Evolutionary conservation across 139 green algal species (phyloP).

Genomic region (Micromonas commoda): DNA sequence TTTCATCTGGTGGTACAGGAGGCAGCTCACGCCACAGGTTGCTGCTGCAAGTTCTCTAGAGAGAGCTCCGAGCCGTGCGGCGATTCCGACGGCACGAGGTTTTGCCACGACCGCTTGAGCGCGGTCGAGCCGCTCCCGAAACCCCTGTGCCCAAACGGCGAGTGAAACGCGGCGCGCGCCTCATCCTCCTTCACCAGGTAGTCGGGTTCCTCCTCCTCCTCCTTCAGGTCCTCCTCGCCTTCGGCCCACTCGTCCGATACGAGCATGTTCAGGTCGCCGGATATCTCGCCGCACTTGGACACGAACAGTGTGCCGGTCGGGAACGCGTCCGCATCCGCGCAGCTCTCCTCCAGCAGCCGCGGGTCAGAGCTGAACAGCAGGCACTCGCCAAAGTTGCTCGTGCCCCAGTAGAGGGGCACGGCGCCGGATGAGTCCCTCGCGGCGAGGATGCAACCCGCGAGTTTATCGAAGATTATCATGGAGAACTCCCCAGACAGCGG

Average conservation of each 20-base stretch:
- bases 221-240: neutral
- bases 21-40: no score
- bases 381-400: neutral
- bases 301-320: neutral
- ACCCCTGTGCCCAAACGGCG: neutral
- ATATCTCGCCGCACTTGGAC: neutral
- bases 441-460: neutral
- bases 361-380: neutral
- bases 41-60: no score
- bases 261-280: neutral
- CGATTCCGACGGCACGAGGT: no score
- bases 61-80: no score
- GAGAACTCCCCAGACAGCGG: neutral
- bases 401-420: neutral
- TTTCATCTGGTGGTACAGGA: no score
- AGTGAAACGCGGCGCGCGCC: neutral
- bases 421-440: neutral
- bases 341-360: neutral
- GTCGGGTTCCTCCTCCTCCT: neutral
- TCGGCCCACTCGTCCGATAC: neutral
- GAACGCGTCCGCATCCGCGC: neutral
- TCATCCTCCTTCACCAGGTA: neutral
- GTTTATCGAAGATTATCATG: neutral
- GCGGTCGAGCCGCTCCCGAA: no score
- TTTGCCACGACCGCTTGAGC: no score